phyloP scores from a whole-genome alignment of 2,329 filamentous ascomycete species.

The Cercospora zeae-maydis region DNA sequence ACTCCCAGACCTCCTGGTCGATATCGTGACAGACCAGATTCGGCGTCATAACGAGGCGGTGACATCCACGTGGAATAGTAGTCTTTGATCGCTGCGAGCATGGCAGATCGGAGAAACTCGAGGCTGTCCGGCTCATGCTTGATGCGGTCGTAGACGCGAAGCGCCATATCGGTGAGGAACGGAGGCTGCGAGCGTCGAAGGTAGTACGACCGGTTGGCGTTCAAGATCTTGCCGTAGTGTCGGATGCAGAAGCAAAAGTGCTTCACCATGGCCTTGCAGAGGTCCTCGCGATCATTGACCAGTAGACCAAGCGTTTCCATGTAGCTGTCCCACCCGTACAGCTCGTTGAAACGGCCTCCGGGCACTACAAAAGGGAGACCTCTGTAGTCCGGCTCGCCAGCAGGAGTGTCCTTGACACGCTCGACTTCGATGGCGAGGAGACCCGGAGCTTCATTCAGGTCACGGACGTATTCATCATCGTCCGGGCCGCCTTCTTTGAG shows the following conservation, averaged over 20 bases:
- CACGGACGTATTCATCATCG: constrained; percentile 76
- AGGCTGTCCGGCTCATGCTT: constrained; percentile 75
- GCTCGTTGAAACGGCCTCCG: constrained; percentile 93
- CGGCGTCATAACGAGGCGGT: constrained; percentile 68
- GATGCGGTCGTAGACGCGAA: constrained; percentile 90
- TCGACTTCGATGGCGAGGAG: constrained; percentile 87
- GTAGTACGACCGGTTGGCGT: constrained; percentile 95
- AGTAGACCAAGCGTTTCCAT: constrained; percentile 93
- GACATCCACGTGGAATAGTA: constrained; percentile 85
- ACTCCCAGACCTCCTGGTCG: constrained; percentile 79
- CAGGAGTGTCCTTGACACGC: constrained; percentile 58
- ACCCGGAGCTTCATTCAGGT: constrained; percentile 83
- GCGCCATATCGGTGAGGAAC: constrained; percentile 94
- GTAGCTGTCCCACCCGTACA: constrained; percentile 99
- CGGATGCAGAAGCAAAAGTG: constrained; percentile 99
- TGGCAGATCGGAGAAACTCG: constrained; percentile 76
- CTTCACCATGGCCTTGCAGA: constrained; percentile 89
- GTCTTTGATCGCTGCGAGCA: constrained; percentile 92
- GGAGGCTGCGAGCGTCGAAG: constrained; percentile 90
- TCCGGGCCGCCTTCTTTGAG: constrained; percentile 59
- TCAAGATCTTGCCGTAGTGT: constrained; percentile 97
- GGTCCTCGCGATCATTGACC: constrained; percentile 75
- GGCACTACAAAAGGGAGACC: constrained; percentile 96
- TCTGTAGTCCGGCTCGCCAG: constrained; percentile 65
- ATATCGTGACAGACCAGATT: constrained; percentile 79